Evolutionary conservation across 108 stramenopile genomes (phyloP), one percentile per base, ranked within the genome.

Genomic region (Craspedostauros australis): DNA sequence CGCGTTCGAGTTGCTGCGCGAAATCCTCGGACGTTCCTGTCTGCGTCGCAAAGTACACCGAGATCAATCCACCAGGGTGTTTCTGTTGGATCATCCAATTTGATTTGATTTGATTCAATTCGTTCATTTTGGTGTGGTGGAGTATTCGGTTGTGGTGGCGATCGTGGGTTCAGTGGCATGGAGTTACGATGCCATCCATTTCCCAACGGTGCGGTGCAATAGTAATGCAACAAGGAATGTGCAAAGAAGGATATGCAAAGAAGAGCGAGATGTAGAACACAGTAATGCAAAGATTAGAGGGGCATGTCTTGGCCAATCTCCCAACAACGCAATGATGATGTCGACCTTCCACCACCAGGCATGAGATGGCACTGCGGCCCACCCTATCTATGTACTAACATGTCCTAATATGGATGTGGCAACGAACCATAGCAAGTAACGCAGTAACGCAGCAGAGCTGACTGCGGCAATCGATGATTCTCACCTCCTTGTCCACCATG

Each of bases 11-110:
- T 45, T 75, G 79, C 42, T 88, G 75, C 11, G 96, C 94, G 72
- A 95, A 97, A 42, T 91, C 86, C 64, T 99, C 95, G 23, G 98
- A 91, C 0, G 98, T 99, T 31, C 98, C 98, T 18, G 98, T 99
- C 71, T 99, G 97, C 16, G 86, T 90, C 19, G 93, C 98, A 68
- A 88, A 99, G 66, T 93, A 96, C 30, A 98, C 58, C 16, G 72
- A 74, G 4, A 94, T 63, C 7, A 72, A 46, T 14, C 85, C 83
- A 29, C 87, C 84, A 36, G 93, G 88, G 46, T 78, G 83, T 76
- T 89, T 64, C 41, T n/a, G 19, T 15, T 36, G 50, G 19, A 37
- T 36, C 0, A 50, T 14, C n/a, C n/a, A n/a, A n/a, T n/a, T n/a
- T n/a, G n/a, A n/a, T n/a, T n/a, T n/a, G n/a, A n/a, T n/a, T n/a